phyloP scores from a whole-genome alignment of 805 yeast genomes.

The Cyberlindnera xishuangbannaensis region DNA sequence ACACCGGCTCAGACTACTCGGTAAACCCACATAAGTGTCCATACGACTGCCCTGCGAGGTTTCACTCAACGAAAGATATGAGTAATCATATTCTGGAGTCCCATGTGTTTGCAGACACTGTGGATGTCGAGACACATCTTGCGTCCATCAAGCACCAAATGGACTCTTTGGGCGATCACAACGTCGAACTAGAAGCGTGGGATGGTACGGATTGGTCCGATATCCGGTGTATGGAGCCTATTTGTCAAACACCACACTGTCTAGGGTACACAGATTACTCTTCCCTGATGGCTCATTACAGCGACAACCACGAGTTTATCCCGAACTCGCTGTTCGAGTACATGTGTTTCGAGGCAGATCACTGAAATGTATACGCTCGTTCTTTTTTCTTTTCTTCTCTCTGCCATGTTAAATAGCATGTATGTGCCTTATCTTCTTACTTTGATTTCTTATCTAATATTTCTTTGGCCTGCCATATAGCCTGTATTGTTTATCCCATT shows the following conservation, averaged over 20 bases:
- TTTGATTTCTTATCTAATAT: no score
- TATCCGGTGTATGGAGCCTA: constrained; percentile 4
- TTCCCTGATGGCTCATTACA: constrained; percentile 6
- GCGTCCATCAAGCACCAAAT: constrained; percentile 1
- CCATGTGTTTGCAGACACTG: constrained; percentile 5
- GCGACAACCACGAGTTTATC: constrained; percentile 6
- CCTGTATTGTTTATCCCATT: no score
- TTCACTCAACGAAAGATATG: background rate
- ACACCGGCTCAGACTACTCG: background rate
- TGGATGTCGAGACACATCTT: constrained; percentile 3
- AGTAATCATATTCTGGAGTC: constrained; percentile 5
- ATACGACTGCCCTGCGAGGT: constrained; percentile 1
- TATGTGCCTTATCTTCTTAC: no score
- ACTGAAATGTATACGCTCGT: no score
- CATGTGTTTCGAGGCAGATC: no score
- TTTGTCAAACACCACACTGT: constrained; percentile 1
- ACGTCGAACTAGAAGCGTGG: constrained; percentile 1
- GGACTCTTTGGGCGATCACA: background rate
- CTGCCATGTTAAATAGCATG: no score
- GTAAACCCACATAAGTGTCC: constrained; percentile 1
- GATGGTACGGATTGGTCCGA: constrained; percentile 10
- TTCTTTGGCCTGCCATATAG: no score
- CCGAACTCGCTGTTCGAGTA: constrained; percentile 8
- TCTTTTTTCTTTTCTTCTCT: no score
- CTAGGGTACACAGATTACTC: constrained; percentile 1